Percentiles rank a stretch among this genome's conserved stretches.
phyloP scores from a whole-genome alignment of 495 filamentous ascomycete genomes.

The Hypoxylon lienhwacheense region DNA sequence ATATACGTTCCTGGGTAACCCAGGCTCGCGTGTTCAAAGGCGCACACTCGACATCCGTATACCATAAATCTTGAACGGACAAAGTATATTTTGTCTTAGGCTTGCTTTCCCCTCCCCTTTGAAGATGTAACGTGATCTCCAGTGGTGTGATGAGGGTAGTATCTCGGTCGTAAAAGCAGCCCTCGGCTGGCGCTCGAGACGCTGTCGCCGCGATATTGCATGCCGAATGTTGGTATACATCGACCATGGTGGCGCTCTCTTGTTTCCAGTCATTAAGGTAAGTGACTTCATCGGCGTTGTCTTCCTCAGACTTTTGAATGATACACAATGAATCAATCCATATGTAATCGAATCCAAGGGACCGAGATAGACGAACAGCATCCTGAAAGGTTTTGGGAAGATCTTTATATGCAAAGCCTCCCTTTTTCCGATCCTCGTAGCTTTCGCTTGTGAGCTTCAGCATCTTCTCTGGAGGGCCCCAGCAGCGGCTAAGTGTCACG shows the following conservation, averaged over 20 bases:
- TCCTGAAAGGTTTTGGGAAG: constrained; percentile 40
- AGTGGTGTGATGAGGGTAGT: background rate
- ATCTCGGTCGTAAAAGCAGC: background rate
- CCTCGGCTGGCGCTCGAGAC: background rate
- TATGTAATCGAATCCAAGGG: constrained; percentile 29
- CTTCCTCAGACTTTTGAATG: too few species aligned
- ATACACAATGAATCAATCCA: constrained; percentile 46
- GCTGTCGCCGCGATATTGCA: constrained; percentile 35
- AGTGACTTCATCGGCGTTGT: too few species aligned
- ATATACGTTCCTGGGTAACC: constrained; percentile 38
- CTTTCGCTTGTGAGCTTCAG: constrained; percentile 14
- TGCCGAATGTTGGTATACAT: constrained; percentile 30
- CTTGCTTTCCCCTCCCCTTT: too few species aligned
- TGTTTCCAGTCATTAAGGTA: constrained; percentile 31
- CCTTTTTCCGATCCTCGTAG: background rate
- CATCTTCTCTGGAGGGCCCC: constrained; percentile 24
- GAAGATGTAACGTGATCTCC: background rate
- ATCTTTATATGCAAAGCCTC: constrained; percentile 13
- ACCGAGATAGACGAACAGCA: constrained; percentile 23
- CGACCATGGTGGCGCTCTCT: constrained; percentile 36
- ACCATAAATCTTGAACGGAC: background rate
- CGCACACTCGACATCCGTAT: background rate
- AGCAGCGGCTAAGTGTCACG: constrained; percentile 41
- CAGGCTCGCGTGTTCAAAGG: constrained; percentile 33
- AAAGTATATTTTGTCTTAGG: too few species aligned